phyloP scores from a whole-genome alignment of 2,329 filamentous ascomycete genomes.

The Curvularia hawaiiensis region DNA sequence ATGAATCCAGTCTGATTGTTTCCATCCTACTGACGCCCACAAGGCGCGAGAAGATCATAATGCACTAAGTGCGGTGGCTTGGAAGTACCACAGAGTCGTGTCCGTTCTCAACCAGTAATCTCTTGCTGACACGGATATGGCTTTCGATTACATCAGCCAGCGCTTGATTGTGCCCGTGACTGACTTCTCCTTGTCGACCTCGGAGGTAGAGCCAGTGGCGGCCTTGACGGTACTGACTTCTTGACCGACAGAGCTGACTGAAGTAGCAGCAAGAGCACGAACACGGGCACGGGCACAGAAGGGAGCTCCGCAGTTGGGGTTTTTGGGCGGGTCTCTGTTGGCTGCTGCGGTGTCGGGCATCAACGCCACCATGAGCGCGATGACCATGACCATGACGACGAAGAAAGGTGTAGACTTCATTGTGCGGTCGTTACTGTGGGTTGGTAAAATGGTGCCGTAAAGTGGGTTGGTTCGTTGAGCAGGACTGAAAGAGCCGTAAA shows the following conservation, averaged over 20 bases:
- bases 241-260: neutral
- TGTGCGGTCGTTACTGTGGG: neutral
- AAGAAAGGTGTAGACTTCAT: neutral
- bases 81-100: neutral
- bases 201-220: neutral
- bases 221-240: neutral
- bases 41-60: neutral
- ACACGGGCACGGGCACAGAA: conserved; percentile 8
- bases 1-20: neutral
- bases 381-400: neutral
- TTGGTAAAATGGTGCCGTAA: neutral
- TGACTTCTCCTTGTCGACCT: neutral
- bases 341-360: neutral
- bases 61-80: too few relatives aligned
- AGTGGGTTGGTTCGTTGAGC: neutral
- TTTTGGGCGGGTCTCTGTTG: neutral
- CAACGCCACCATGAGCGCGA: neutral
- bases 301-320: conserved; percentile 9
- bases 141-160: neutral
- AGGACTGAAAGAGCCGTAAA: neutral
- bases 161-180: neutral
- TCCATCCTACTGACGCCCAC: neutral
- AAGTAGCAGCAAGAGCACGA: neutral
- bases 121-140: neutral
- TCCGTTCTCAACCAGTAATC: neutral